Evolutionary conservation across 768 basidiomycete species (phyloP).

Genomic region (Mycena amicta): DNA sequence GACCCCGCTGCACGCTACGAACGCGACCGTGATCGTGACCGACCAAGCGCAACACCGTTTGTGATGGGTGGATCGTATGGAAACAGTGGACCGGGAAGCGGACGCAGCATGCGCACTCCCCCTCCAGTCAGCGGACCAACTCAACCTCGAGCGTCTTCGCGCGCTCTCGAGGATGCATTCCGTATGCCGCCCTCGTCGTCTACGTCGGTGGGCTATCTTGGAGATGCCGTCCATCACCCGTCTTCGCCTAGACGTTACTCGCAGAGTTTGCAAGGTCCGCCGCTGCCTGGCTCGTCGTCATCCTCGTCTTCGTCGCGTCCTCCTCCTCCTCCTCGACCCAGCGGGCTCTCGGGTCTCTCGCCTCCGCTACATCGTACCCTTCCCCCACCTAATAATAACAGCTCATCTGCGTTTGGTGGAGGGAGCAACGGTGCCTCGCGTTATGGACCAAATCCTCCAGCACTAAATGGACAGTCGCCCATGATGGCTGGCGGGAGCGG

Average conservation of each 20-base stretch:
- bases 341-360: constrained; percentile 15
- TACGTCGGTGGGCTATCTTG: constrained; percentile 29
- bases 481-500: constrained; percentile 14
- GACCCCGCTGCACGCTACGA: constrained; percentile 41
- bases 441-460: constrained; percentile 16
- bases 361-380: constrained; percentile 24
- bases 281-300: constrained; percentile 11
- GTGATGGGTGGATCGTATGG: constrained; percentile 51
- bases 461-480: constrained; percentile 9
- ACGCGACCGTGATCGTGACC: constrained; percentile 50
- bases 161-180: constrained; percentile 30
- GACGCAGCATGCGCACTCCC: constrained; percentile 23
- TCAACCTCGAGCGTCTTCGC: constrained; percentile 36
- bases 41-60: constrained; percentile 57
- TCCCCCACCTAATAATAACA: constrained; percentile 23
- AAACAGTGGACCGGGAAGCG: constrained; percentile 24
- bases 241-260: constrained; percentile 24
- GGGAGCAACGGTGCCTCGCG: constrained; percentile 21
- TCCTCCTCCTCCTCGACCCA: constrained; percentile 29
- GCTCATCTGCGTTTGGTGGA: constrained; percentile 24
- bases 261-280: constrained; percentile 18
- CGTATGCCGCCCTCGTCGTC: constrained; percentile 33
- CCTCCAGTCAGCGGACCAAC: constrained; percentile 29
- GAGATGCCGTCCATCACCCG: constrained; percentile 20
- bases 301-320: constrained; percentile 22